Evolutionary conservation across 768 basidiomycete species (phyloP).

Genomic region (Cyclocybe cylindracea): DNA sequence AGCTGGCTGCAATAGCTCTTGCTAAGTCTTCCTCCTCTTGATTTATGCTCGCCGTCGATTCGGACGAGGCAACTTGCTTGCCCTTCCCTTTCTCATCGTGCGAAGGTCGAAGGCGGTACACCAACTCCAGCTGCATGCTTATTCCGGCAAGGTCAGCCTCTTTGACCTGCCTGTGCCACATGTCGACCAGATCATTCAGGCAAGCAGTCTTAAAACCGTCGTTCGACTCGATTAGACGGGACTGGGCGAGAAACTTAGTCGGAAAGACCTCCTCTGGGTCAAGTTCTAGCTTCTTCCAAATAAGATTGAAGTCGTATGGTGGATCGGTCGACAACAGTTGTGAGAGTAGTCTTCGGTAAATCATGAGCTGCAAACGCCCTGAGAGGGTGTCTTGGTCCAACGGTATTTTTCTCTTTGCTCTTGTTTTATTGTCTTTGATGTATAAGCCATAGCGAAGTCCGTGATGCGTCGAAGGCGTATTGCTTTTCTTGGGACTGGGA

Average conservation of each 20-base stretch:
- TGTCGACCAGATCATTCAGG: slow-evolving; percentile 37
- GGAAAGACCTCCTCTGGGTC: slow-evolving; percentile 50
- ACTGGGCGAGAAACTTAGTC: slow-evolving; percentile 44
- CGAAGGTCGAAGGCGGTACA: slow-evolving; percentile 49
- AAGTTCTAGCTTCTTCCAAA: slow-evolving; percentile 54
- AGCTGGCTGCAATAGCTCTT: slow-evolving; percentile 18
- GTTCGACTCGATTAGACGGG: slow-evolving; percentile 28
- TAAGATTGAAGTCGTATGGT: slow-evolving; percentile 49
- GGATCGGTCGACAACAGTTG: slow-evolving; percentile 43
- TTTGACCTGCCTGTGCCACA: slow-evolving; percentile 30
- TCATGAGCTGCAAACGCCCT: slow-evolving; percentile 73
- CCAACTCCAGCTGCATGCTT: slow-evolving; percentile 42
- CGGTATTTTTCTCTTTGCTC: slow-evolving; percentile 51
- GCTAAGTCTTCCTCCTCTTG: slow-evolving; percentile 14
- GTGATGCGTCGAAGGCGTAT: background rate
- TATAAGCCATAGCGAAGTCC: slow-evolving; percentile 32
- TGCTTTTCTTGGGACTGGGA: slow-evolving; percentile 9
- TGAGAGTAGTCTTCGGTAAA: slow-evolving; percentile 69
- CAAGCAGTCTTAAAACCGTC: slow-evolving; percentile 25
- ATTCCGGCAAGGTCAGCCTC: slow-evolving; percentile 32
- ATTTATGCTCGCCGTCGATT: background rate
- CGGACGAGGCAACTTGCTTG: slow-evolving; percentile 3
- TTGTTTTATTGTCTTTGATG: slow-evolving; percentile 73
- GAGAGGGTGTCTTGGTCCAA: slow-evolving; percentile 55
- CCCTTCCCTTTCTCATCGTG: slow-evolving; percentile 16